Evolutionary conservation across 352 stramenopile genomes (phyloP), one percentile per base, ranked within the genome.

Genomic region (Globisporangium nagaii): DNA sequence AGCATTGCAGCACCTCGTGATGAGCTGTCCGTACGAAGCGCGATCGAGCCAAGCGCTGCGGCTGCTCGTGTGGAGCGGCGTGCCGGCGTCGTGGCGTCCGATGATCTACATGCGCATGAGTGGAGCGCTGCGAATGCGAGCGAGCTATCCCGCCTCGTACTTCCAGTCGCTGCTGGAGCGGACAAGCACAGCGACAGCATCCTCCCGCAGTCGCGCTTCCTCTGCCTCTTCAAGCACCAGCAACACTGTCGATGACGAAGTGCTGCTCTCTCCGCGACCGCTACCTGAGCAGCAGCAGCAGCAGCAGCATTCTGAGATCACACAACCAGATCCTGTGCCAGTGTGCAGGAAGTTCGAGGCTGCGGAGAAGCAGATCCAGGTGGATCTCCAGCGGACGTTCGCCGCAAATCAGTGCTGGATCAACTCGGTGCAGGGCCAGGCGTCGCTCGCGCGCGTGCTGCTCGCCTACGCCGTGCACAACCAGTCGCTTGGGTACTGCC

Each of bases 381-480:
- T 82, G 28, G 79, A 90, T 59, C 56, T 90, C 19, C 71, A 85
- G 54, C 76, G 79, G 17, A 90, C 79, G 1, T 90, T 90, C 60
- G 76, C 74, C 10, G 75, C 70, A 2, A 75, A 87, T 41, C 55
- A 76, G n/a, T 84, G 74, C 34, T 90, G 73, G 73, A 76, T 88
- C 42, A 83, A 81, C 37, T 72, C 68, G 5, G 12, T 30, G 0
- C 57, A 64, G 0, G 80, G 82, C 0, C 71, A 86, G 28, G 44
- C 44, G 1, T 62, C 74, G 22, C 63, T 96, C 30, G 69, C 78
- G 42, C 66, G 84, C 7, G 77, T 96, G 22, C 56, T 96, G 8
- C 54, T 89, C 10, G 72, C 84, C 12, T 96, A 93, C 46, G 85
- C 87, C 0, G 39, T 93, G 27, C 76, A 90, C 52, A 93, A 96